Percentiles rank a stretch among this genome's conserved stretches.
phyloP scores from a whole-genome alignment of 139 green algal genomes.

The Edaphochlamys debaryana region DNA sequence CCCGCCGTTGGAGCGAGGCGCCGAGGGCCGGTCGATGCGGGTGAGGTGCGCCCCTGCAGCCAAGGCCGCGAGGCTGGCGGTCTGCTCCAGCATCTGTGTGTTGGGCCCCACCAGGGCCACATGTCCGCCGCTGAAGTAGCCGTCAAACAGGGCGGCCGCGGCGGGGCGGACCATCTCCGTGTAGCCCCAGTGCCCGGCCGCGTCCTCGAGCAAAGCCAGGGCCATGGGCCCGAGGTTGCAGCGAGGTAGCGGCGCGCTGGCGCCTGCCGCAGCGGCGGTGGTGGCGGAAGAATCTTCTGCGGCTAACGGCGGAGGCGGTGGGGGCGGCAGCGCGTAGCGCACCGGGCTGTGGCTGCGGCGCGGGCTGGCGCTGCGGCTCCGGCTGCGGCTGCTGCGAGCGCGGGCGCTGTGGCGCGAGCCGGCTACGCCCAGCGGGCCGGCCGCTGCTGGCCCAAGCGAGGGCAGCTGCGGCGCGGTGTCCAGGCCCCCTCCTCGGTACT shows the following conservation, averaged over 20 bases:
- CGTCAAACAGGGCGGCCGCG: conserved; percentile 13
- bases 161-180: conserved; percentile 21
- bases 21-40: not conserved
- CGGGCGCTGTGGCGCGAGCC: too few relatives aligned
- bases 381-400: not conserved
- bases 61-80: conserved; percentile 19
- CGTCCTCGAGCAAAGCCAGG: conserved; percentile 19
- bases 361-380: not conserved
- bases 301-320: too few relatives aligned
- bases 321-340: too few relatives aligned
- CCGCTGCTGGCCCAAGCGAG: too few relatives aligned
- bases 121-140: conserved; percentile 33
- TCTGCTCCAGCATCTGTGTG: conserved; percentile 13
- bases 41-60: not conserved
- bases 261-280: not conserved
- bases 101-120: conserved; percentile 25
- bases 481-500: too few relatives aligned
- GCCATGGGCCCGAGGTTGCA: conserved; percentile 24
- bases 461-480: not conserved
- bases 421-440: too few relatives aligned
- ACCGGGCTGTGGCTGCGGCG: not conserved
- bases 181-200: conserved; percentile 23
- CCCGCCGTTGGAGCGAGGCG: conserved; percentile 2
- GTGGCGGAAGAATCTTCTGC: not conserved
- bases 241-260: not conserved